Base-by-base conservation (phyloP, 2,329 filamentous ascomycete species). In the Diaporthe ampelina region DNA sequence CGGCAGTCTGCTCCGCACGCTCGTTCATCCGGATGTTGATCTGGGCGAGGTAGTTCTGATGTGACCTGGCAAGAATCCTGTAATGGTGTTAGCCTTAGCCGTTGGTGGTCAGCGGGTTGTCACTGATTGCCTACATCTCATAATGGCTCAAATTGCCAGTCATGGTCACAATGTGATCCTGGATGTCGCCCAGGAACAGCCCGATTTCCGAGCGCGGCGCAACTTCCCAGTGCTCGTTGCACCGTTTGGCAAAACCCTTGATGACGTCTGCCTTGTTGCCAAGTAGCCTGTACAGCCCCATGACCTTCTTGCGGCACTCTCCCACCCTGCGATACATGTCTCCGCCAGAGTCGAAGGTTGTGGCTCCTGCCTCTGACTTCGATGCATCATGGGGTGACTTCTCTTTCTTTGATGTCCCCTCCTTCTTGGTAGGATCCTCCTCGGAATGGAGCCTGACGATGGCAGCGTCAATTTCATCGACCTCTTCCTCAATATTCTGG, bases 1-100 rank as follows among this genome's bases (percentile, higher is more conserved):
- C 96, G 54, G 95, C 95, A 1, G 97, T 99, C 85, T 97, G 93
- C 83, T 99, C 96, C 82, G 97, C 94, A 61, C 97, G 93, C 86
- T 98, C 96, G 83, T 98, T 98, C 96, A 98, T 98, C 80, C 95
- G 92, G 79, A 98, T 98, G 84, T 98, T 98, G 85, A 99, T 98
- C 82, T 99, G 97, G 0, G 97, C 97, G n/a, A 99, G 93, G 82
- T 99, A 99, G 82, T 98, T 99, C 81, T 92, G 94, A 81, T 99
- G 97, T 17, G 95, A 95, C 73, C 97, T 91, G 63, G 94, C 94
- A 37, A 99, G 89, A 67, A 99, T 94, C 80, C 95, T 97, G 77
- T 8, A 24, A 19, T 10, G 29, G 7, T 11, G 32, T 4, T 40
- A 21, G 48, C n/a, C 26, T 29, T 19, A 29, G n/a, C 9, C 9